Evolutionary conservation across 2,329 filamentous ascomycete genomes (phyloP), one percentile per base, ranked within the genome.

Genomic region (Fusarium sp.): DNA sequence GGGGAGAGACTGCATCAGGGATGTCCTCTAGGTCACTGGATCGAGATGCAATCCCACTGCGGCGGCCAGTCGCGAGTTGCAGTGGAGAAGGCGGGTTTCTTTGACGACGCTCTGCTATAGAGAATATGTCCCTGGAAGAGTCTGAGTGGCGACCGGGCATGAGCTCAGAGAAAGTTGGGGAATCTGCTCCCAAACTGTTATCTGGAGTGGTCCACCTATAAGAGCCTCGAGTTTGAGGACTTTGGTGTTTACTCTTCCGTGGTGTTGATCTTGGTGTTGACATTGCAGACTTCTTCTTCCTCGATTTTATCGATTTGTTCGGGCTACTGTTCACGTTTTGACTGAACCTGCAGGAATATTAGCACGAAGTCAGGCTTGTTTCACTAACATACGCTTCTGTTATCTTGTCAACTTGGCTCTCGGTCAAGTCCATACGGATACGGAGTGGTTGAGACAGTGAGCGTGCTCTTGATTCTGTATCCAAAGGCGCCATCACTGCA

Each of bases 381-480:
- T 5, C 14, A 20, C 16, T 32, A 30, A 54, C 82, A 65, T 78
- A 85, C 84, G 80, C 82, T 49, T 83, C 79, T 6, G 84, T 81
- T 45, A 86, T 77, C 62, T 79, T 83, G 59, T 85, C 81, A 78
- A 86, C 81, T 64, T 86, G 83, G 1, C 79, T 81, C 47, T 85
- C 82, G 7, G 83, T 86, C 57, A 86, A 68, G 65, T 84, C 84
- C 70, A 86, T 79, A 25, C 83, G 82, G 30, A 86, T 80, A 41
- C 83, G 81, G 22, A 86, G 76, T 4, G 81, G 81, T 46, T 82
- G 79, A 6, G 83, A 81, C 4, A 77, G 74, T 3, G 81, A 81
- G 20, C 76, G 77, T 41, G 81, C 74, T 53, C 79, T 75, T 14
- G 70, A 65, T 32, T 81, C 78, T 6, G 79, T 80, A 45, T 75